phyloP scores from a whole-genome alignment of 2,329 filamentous ascomycete genomes.

The Nemania sp. region DNA sequence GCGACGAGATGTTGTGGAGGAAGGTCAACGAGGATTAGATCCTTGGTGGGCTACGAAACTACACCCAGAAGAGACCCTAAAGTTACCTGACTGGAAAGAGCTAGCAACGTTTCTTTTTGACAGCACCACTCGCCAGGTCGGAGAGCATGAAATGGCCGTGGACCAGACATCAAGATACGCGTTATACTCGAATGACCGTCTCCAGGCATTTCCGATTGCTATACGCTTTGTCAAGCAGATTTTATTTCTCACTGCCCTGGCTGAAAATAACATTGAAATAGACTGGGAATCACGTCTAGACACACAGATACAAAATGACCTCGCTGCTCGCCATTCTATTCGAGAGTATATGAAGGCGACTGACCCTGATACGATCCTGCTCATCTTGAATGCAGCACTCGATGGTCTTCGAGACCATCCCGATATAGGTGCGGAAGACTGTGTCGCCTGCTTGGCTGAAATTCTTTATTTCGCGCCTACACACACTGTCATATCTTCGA shows the following conservation, averaged over 20 bases:
- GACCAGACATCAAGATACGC: constrained; percentile 45
- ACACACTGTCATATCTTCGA: constrained; percentile 37
- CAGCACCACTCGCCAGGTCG: constrained; percentile 27
- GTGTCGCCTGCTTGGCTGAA: constrained; percentile 36
- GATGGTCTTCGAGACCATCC: constrained; percentile 57
- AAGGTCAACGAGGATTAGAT: constrained; percentile 86
- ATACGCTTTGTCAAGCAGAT: constrained; percentile 68
- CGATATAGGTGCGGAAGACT: constrained; percentile 43
- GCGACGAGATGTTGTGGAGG: constrained; percentile 82
- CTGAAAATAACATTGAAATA: constrained; percentile 65
- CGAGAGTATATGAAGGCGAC: constrained; percentile 55
- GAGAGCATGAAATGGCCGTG: constrained; percentile 43
- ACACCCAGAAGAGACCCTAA: constrained; percentile 41
- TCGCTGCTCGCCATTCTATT: constrained; percentile 64
- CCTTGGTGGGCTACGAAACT: constrained; percentile 53
- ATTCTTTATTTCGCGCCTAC: constrained; percentile 39
- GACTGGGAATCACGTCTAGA: constrained; percentile 87
- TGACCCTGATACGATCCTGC: constrained; percentile 46
- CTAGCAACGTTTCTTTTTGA: constrained; percentile 57
- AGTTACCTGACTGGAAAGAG: constrained; percentile 56
- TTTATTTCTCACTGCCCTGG: constrained; percentile 54
- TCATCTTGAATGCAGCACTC: constrained; percentile 59
- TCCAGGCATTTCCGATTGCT: constrained; percentile 68
- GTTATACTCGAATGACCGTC: constrained; percentile 49
- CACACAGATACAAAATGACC: constrained; percentile 71